Base-by-base conservation (phyloP, 2,329 filamentous ascomycete species). In the Claviceps fusiformis region DNA sequence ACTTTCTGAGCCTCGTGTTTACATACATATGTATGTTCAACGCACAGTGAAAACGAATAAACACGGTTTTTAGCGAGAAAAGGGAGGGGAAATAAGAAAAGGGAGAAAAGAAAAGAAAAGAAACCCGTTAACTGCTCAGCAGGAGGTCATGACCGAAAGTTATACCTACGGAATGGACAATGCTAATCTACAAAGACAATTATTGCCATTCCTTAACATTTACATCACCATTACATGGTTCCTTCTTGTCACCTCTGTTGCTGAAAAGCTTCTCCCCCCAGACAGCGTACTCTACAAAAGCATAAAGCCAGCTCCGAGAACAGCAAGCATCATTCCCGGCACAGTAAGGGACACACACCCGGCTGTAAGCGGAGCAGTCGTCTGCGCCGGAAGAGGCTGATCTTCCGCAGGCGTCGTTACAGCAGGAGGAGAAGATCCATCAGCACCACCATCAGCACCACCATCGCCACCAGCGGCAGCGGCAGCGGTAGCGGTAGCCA, bases 251-350 rank as follows among this genome's bases (percentile, higher is more conserved):
- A 29, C 7, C 4, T 35, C 19, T 7, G 17, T 43, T 10, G 11
- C 17, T 6, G 7, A 13, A 7, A n/a, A n/a, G 29, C 11, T 24
- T 33, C 33, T 3, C 43, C 46, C 43, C 46, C n/a, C 10, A 33
- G 6, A 27, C 27, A 27, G 24, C 17, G 17, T 47, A 49, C 19
- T 44, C 59, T 66, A 68, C 58, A 69, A 56, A 44, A 80, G 65
- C 61, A 79, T 60, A 56, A 78, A 66, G 56, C 71, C 68, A 39
- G 69, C 70, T 54, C 67, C 75, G 39, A 76, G 57, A 57, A 64
- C 71, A 52, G 76, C 59, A 50, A 81, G 67, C 57, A 74, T 60
- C 17, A 71, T 67, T 63, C 67, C 67, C 31, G 76, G 71, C 8
- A 70, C 68, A 51, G 68, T 61, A 58, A 76, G 59, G 55, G 65